Conservation (phyloP, 352 stramenopile genomes). For the Hyaloperonospora brassicae region DNA sequence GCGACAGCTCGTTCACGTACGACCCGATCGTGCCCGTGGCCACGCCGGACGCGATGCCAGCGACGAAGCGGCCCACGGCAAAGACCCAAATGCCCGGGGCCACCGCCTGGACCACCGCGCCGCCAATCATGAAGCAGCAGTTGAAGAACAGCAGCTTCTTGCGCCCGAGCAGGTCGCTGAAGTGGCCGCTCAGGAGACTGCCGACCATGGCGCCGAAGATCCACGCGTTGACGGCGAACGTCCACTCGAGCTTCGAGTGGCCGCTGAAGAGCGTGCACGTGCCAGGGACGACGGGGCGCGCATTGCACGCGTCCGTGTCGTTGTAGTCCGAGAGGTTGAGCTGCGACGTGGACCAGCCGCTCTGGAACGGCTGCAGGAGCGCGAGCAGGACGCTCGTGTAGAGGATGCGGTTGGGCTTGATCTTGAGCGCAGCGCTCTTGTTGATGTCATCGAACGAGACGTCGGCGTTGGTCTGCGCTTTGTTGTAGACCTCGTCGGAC, state of each 20-base stretch:
- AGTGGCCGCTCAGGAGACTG: conserved; percentile 11
- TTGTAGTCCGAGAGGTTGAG: conserved; percentile 23
- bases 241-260: conserved; percentile 21
- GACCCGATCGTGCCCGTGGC: conserved; percentile 30
- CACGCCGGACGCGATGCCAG: conserved; percentile 30
- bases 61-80: conserved; percentile 21
- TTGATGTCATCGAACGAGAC: conserved; percentile 25
- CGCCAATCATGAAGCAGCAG: conserved; percentile 33
- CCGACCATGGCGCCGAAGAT: conserved; percentile 17
- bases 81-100: conserved; percentile 28
- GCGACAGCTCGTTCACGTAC: conserved; percentile 22
- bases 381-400: conserved; percentile 19
- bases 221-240: conserved; percentile 18
- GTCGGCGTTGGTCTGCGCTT: too few relatives aligned
- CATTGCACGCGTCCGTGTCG: conserved; percentile 37
- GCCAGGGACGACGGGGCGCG: conserved; percentile 16
- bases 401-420: conserved; percentile 19
- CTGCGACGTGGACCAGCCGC: conserved; percentile 23
- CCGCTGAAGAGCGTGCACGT: too few relatives aligned
- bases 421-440: conserved; percentile 20
- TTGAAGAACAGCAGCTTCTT: conserved; percentile 21
- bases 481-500: too few relatives aligned
- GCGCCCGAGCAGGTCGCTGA: conserved; percentile 17
- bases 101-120: conserved; percentile 13
- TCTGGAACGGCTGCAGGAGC: conserved; percentile 24